Percentiles rank a stretch among this genome's conserved stretches.
Evolutionary conservation across 176 grass and related monocot species (phyloP).

Genomic region (Eragrostis nindensis): DNA sequence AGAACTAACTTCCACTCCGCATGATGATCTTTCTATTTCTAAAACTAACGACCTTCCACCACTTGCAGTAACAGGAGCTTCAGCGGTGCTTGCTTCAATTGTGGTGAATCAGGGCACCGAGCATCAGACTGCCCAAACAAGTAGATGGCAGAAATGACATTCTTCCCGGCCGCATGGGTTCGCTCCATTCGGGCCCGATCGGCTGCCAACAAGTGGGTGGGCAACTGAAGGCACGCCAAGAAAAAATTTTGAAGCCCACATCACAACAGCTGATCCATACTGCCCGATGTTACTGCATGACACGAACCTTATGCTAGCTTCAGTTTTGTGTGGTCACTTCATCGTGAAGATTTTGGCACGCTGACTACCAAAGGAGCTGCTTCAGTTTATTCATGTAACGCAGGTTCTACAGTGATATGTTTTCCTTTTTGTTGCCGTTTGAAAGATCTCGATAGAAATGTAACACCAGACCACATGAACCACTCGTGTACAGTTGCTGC

Average conservation of each 20-base stretch:
- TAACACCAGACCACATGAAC: constrained; percentile 39
- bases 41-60: constrained; percentile 5
- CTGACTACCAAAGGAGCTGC: constrained; percentile 39
- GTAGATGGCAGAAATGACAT: constrained; percentile 41
- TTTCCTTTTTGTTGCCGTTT: neutral
- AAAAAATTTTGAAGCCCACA: neutral
- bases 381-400: constrained; percentile 27
- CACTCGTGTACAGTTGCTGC: constrained; percentile 23
- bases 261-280: constrained; percentile 13
- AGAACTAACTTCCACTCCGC: neutral
- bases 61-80: constrained; percentile 64
- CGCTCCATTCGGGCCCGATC: neutral
- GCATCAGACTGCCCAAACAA: constrained; percentile 95
- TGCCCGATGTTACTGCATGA: neutral
- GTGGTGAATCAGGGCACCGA: constrained; percentile 76
- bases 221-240: constrained; percentile 21
- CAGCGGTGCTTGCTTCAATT: constrained; percentile 86
- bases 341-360: constrained; percentile 41
- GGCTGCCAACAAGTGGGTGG: constrained; percentile 27
- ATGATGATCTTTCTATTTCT: constrained; percentile 1
- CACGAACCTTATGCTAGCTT: neutral
- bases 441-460: constrained; percentile 27
- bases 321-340: constrained; percentile 37
- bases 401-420: neutral
- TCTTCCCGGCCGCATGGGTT: constrained; percentile 32